These are phyloP conservation scores for Trichoderma polysporum DNA, from an alignment of 2,329 filamentous ascomycete genomes.

Conservation along the genomic window DNA sequence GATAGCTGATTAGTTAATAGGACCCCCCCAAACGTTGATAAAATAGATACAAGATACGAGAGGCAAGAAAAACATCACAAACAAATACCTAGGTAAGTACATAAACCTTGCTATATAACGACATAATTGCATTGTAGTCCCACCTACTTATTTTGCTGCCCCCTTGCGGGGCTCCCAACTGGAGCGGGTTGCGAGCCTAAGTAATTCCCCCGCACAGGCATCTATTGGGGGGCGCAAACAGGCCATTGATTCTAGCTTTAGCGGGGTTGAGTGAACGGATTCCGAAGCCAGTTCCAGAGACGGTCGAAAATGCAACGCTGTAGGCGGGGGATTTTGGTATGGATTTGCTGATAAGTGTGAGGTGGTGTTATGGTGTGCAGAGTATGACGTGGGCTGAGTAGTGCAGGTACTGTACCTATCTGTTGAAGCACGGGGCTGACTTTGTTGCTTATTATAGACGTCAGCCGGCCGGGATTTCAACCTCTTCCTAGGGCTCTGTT, in stretches of 20 bases:
- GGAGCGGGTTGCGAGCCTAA: not conserved
- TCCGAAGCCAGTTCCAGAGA: too few species aligned
- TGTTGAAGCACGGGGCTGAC: not conserved
- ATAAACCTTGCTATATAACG: too few species aligned
- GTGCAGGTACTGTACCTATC: not conserved
- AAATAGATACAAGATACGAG: too few species aligned
- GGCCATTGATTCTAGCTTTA: not conserved
- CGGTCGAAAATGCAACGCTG: not conserved
- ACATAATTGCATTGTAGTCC: too few species aligned
- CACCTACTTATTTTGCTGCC: too few species aligned
- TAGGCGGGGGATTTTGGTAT: not conserved
- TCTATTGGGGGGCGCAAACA: not conserved
- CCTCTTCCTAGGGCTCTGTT: too few species aligned
- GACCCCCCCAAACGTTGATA: too few species aligned
- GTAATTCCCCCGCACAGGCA: conserved; percentile 6
- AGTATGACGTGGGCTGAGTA: conserved; percentile 16
- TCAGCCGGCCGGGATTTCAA: too few species aligned
- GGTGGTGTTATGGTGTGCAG: not conserved
- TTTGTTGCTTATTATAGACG: not conserved
- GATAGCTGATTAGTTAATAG: too few species aligned
- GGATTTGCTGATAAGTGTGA: too few species aligned
- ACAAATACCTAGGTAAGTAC: too few species aligned
- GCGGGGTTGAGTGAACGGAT: not conserved
- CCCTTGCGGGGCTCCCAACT: not conserved
- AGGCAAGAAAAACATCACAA: too few species aligned